Base-by-base conservation (phyloP, 2,329 filamentous ascomycete species). In the Botrytis tulipae region DNA sequence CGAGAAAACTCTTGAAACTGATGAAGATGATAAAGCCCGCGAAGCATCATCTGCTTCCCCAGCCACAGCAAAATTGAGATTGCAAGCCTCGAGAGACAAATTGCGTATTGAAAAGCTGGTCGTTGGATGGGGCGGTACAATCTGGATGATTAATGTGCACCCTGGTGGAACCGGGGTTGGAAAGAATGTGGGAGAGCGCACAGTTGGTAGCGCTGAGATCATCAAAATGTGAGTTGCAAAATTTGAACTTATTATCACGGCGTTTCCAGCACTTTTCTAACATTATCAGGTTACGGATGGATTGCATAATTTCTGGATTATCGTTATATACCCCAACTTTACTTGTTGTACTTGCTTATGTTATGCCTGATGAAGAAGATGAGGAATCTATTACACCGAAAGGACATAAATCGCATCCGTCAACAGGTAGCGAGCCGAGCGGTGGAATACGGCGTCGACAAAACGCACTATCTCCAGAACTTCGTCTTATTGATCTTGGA, bases 301-400 rank as follows among this genome's bases (percentile, higher is more conserved):
- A 99, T 85, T 98, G 96, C 86, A 94, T 97, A 82, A 94, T 99
- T 85, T 97, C 96, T 81, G 96, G 96, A 80, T 92, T 99, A 83
- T 97, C 95, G 77, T 87, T 99, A 83, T 98, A 98, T 90, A 97
- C 94, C 81, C 93, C 94, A 81, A 96, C 90, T 81, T 87, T 97
- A 78, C 87, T 99, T 82, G 89, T 97, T 79, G 92, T 98, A 79
- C 91, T 99, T 84, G 95, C 95, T 80, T 98, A 97, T 83, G 91
- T 94, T 79, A 91, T 91, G 75, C 89, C 91, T 54, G 92, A 94
- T 63, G 82, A 82, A 46, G 74, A 92, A 1, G 81, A 83, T 2
- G 76, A 78, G 20, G 76, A 82, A 63, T 73, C 76, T 54, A 81
- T 82, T 46, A 74, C 78, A 18, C 81, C 48, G 81, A 85, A 80